A percentile compares a stretch with the other conserved stretches of the same genome.
phyloP scores from a whole-genome alignment of 2,329 filamentous ascomycete genomes.

The Colletotrichum sp. region DNA sequence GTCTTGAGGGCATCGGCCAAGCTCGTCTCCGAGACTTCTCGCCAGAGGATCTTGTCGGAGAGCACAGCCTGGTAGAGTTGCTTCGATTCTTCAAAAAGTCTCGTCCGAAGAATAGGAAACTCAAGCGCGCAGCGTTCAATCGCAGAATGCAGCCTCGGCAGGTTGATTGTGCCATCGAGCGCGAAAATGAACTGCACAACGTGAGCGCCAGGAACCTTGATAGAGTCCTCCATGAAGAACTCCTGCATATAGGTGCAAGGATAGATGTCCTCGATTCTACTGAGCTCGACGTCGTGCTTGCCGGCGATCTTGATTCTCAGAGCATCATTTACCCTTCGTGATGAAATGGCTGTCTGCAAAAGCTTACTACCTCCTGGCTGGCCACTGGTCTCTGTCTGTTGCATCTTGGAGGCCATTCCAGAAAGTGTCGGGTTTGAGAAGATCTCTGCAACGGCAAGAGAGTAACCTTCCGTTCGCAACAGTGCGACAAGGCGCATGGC shows the following conservation, averaged over 20 bases:
- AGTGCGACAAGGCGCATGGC: conserved; percentile 29
- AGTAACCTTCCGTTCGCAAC: conserved; percentile 20
- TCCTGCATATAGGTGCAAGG: neutral
- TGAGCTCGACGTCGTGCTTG: neutral
- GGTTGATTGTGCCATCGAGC: neutral
- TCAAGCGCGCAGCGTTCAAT: neutral
- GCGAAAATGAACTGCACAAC: conserved; percentile 1
- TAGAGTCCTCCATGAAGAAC: neutral
- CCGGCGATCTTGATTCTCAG: neutral
- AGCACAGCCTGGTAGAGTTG: neutral
- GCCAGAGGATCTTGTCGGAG: neutral
- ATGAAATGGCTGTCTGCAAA: neutral
- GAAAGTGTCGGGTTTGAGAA: conserved; percentile 15
- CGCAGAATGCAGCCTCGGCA: neutral
- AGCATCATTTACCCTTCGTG: neutral
- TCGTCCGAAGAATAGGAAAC: neutral
- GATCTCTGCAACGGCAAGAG: conserved; percentile 16
- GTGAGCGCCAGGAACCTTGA: neutral
- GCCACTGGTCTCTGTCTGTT: neutral
- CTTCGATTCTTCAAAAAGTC: neutral
- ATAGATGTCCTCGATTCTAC: neutral
- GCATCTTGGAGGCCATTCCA: conserved; percentile 11
- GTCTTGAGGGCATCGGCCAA: neutral
- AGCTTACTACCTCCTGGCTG: neutral
- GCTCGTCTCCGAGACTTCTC: neutral